These are phyloP conservation scores for Grosmannia huntii DNA, from an alignment of 2,329 filamentous ascomycete species.

Conservation along the genomic window DNA sequence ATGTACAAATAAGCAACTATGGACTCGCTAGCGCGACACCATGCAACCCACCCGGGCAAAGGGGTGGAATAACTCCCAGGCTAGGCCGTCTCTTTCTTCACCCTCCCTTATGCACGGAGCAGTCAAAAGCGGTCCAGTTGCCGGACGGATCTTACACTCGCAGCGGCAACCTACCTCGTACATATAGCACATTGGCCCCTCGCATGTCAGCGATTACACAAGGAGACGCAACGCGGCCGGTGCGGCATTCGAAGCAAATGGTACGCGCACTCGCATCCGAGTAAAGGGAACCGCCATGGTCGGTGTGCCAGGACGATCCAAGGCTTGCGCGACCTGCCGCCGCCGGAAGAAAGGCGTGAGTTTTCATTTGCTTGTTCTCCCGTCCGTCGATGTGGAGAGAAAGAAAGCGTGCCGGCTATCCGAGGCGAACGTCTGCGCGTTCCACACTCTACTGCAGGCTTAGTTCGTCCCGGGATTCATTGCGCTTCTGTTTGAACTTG, in stretches of 20 bases:
- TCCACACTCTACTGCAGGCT: too few relatives aligned
- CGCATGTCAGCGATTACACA: neutral
- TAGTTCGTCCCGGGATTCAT: too few relatives aligned
- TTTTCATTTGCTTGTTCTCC: neutral
- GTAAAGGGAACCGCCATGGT: conserved; percentile 8
- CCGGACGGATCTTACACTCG: neutral
- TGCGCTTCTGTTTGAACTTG: too few relatives aligned
- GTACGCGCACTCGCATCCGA: neutral
- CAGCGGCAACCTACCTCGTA: neutral
- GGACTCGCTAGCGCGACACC: too few relatives aligned
- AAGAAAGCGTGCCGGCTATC: too few relatives aligned
- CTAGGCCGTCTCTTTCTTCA: too few relatives aligned
- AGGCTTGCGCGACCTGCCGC: conserved; percentile 13
- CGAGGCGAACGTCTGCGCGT: too few relatives aligned
- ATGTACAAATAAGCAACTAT: too few relatives aligned
- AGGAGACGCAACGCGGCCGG: neutral
- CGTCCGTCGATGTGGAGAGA: too few relatives aligned
- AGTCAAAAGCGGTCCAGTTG: neutral
- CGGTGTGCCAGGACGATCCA: conserved; percentile 13
- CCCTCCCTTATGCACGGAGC: too few relatives aligned
- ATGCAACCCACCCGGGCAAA: too few relatives aligned
- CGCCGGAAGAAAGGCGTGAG: conserved; percentile 14
- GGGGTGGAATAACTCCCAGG: too few relatives aligned
- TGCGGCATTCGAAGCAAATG: neutral
- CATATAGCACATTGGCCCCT: neutral